Conservation (phyloP, 129 eudicot species). For the Centaurea solstitialis region DNA sequence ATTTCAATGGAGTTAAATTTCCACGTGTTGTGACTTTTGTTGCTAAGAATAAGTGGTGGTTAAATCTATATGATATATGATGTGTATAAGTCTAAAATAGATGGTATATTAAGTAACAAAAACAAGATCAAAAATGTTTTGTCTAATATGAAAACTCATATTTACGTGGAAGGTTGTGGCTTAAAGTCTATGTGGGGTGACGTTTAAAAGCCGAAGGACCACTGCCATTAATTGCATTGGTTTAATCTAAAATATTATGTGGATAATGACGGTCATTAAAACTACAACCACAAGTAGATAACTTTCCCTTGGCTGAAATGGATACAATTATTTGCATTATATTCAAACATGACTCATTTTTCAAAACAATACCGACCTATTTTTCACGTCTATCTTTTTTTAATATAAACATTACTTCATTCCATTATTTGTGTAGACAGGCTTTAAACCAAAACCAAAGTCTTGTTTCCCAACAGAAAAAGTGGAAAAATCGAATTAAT, state of each 20-base stretch:
- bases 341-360: constrained; percentile 15
- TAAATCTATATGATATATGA: background rate
- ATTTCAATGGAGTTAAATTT: background rate
- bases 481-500: background rate
- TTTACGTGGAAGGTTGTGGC: background rate
- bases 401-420: background rate
- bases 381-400: constrained; percentile 9
- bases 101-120: background rate
- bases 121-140: background rate
- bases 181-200: background rate
- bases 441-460: background rate
- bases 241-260: background rate
- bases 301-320: background rate
- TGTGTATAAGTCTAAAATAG: background rate
- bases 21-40: background rate
- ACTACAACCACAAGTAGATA: constrained; percentile 3
- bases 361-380: background rate
- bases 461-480: background rate
- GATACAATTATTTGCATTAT: constrained; percentile 11
- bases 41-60: background rate
- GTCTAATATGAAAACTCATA: background rate
- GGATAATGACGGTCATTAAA: constrained; percentile 15
- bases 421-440: background rate
- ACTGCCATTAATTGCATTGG: background rate
- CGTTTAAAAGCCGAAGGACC: constrained; percentile 14